Evolutionary conservation across 139 green algal species (phyloP).

Genomic region (Chlorokybus atmophyticus): DNA sequence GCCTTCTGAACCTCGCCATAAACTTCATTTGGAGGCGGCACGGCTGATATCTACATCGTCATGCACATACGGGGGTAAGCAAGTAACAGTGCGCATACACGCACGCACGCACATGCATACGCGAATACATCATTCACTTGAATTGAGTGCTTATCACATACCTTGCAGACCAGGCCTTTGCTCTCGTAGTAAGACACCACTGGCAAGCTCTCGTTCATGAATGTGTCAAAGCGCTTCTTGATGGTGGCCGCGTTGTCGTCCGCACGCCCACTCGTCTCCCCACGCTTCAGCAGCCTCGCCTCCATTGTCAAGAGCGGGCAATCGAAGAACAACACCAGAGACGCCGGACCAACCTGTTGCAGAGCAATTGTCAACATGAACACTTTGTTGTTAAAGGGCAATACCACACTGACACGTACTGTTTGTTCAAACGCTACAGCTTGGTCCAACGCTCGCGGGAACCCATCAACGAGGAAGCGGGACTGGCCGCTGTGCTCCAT

Average conservation of each 20-base stretch:
- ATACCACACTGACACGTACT: too few species aligned
- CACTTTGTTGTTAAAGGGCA: too few species aligned
- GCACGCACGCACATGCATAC: background rate
- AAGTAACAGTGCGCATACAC: background rate
- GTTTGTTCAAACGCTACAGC: slow-evolving; percentile 14
- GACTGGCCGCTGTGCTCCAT: slow-evolving; percentile 44
- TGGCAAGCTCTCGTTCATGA: slow-evolving; percentile 17
- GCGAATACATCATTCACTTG: background rate
- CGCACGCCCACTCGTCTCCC: slow-evolving; percentile 44
- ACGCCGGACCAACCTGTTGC: background rate
- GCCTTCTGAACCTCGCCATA: too few species aligned
- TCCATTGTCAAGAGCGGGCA: slow-evolving; percentile 30
- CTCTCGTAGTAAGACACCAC: slow-evolving; percentile 7
- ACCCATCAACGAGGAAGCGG: slow-evolving; percentile 34
- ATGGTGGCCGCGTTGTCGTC: slow-evolving; percentile 62
- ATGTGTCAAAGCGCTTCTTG: slow-evolving; percentile 41
- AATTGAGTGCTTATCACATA: too few species aligned
- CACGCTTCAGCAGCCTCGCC: slow-evolving; percentile 40
- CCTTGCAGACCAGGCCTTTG: background rate
- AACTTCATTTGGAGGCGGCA: too few species aligned
- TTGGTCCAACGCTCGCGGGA: slow-evolving; percentile 31
- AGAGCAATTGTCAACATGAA: too few species aligned
- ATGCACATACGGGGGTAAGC: background rate
- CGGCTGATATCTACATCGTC: too few species aligned
- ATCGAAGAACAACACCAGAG: slow-evolving; percentile 26